Conservation (phyloP, 2,329 filamentous ascomycete genomes). For the Beauveria varroae region DNA sequence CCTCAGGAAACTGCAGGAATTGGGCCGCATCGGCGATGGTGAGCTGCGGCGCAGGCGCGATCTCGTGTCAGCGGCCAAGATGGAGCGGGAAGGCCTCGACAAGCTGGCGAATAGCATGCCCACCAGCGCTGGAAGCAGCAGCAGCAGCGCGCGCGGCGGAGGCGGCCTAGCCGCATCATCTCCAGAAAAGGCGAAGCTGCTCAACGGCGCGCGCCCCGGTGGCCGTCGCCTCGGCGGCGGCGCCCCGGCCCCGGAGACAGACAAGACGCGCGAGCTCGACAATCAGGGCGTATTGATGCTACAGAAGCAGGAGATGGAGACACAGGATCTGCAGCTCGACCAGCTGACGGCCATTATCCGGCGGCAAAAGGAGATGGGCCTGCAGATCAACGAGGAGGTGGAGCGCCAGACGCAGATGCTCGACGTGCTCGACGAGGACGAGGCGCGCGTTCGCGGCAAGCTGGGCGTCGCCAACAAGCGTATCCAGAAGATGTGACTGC, state of each 20-base stretch:
- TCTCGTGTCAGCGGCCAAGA: conserved; percentile 58
- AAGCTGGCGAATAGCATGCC: conserved; percentile 55
- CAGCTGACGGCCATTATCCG: conserved; percentile 61
- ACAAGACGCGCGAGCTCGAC: conserved; percentile 67
- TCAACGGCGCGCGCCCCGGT: conserved; percentile 27
- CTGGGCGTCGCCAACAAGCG: conserved; percentile 67
- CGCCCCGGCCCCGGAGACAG: conserved; percentile 65
- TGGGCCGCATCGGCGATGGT: conserved; percentile 57
- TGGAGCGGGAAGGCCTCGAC: conserved; percentile 70
- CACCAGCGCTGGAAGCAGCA: conserved; percentile 31
- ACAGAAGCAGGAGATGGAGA: conserved; percentile 64
- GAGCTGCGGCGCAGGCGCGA: conserved; percentile 67
- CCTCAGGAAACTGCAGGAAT: conserved; percentile 48
- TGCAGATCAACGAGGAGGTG: conserved; percentile 68
- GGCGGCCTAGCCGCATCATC: conserved; percentile 30
- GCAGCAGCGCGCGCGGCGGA: conserved; percentile 17
- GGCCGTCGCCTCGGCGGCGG: conserved; percentile 68
- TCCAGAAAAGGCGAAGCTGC: conserved; percentile 42
- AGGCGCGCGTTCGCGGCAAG: conserved; percentile 59
- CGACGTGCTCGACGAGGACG: conserved; percentile 57
- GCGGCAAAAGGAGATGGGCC: conserved; percentile 69
- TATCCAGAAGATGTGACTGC: conserved; percentile 54
- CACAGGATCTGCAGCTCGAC: conserved; percentile 68
- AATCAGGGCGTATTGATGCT: conserved; percentile 67
- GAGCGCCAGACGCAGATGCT: conserved; percentile 65